Evolutionary conservation across 306 rosid species (phyloP).

Genomic region (Elaeagnus macrophylla): DNA sequence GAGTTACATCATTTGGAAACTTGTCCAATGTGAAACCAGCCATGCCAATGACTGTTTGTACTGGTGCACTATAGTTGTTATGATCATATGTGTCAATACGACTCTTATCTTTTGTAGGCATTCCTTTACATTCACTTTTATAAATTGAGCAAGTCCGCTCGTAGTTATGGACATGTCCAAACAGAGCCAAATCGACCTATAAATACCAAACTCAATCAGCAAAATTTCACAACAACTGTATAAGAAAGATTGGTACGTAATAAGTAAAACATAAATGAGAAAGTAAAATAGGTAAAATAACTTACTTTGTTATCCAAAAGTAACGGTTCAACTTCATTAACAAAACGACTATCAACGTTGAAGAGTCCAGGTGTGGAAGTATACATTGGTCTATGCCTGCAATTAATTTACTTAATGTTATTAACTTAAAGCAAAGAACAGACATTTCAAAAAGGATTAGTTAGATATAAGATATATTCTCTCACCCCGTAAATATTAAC

Average conservation of each 20-base stretch:
- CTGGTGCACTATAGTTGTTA: conserved; percentile 64
- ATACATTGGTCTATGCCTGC: conserved; percentile 94
- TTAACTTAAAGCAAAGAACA: not conserved
- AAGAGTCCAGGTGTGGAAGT: conserved; percentile 20
- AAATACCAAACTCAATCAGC: not conserved
- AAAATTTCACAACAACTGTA: conserved; percentile 4
- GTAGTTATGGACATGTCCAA: conserved; percentile 81
- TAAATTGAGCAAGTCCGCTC: conserved; percentile 73
- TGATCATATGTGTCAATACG: conserved; percentile 64
- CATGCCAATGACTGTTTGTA: conserved; percentile 80
- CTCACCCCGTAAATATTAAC: conserved; percentile 73
- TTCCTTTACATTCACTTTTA: conserved; percentile 34
- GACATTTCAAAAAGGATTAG: not conserved
- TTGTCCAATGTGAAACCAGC: conserved; percentile 68
- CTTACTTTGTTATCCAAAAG: conserved; percentile 47
- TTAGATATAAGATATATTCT: not conserved
- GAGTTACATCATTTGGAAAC: conserved; percentile 35
- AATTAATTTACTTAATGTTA: not conserved
- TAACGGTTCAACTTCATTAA: conserved; percentile 54
- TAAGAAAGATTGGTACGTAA: not conserved
- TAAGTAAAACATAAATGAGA: not conserved
- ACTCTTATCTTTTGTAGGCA: conserved; percentile 46
- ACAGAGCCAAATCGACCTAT: conserved; percentile 70
- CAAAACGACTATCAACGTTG: conserved; percentile 22
- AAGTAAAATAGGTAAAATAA: not conserved